Evolutionary conservation across 2,329 filamentous ascomycete species (phyloP).

Genomic region (Aspergillus intermedius): DNA sequence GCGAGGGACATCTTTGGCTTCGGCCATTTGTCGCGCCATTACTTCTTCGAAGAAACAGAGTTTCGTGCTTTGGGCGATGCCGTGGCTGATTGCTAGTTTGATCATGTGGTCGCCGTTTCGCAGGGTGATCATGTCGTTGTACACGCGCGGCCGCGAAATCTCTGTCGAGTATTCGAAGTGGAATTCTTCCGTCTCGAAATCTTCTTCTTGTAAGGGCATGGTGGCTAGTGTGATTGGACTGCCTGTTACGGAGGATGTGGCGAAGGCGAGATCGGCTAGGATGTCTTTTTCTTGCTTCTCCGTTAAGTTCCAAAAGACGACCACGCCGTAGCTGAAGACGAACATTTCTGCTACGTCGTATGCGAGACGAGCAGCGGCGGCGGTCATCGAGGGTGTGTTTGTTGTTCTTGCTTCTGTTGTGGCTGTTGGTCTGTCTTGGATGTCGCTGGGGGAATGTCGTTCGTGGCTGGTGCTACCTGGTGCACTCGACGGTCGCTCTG

Average conservation of each 20-base stretch:
- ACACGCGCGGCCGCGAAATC: constrained; percentile 81
- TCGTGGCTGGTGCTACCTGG: constrained; percentile 12
- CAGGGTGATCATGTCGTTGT: constrained; percentile 98
- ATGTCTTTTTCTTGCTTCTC: constrained; percentile 95
- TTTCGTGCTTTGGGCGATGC: constrained; percentile 95
- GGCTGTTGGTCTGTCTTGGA: constrained; percentile 23
- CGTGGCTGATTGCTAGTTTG: constrained; percentile 94
- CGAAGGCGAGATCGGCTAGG: constrained; percentile 88
- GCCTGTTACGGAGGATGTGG: constrained; percentile 39
- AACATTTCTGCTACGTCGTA: constrained; percentile 77
- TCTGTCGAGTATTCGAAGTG: constrained; percentile 93
- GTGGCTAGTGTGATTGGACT: constrained; percentile 60
- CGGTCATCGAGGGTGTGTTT: constrained; percentile 3
- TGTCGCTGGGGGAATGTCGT: constrained; percentile 19
- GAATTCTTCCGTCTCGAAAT: constrained; percentile 97
- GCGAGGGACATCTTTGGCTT: constrained; percentile 87
- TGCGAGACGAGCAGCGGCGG: constrained; percentile 55
- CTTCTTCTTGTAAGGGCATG: constrained; percentile 73
- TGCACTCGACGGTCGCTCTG: constrained; percentile 4
- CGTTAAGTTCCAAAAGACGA: constrained; percentile 98
- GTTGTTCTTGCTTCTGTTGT: constrained; percentile 43
- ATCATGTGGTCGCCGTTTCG: constrained; percentile 97
- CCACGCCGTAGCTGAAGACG: constrained; percentile 93
- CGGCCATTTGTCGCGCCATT: constrained; percentile 89
- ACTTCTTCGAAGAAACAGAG: constrained; percentile 92